Percentiles rank a stretch among this genome's conserved stretches.
Evolutionary conservation across 1,284 basidiomycete species (phyloP).

Genomic region (Rhizoctonia solani): DNA sequence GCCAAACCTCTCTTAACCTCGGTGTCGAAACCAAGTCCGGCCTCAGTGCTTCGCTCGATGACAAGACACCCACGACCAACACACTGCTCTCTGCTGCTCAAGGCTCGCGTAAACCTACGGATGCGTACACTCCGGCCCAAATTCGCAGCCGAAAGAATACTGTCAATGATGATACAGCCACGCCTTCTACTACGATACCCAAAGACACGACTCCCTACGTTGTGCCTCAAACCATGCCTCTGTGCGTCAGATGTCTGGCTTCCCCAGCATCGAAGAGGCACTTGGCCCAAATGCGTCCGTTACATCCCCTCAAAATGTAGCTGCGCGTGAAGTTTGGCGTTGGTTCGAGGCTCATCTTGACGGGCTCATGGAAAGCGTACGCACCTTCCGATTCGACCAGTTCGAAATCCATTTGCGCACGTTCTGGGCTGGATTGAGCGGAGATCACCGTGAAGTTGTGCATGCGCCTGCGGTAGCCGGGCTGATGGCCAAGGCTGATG

Average conservation of each 20-base stretch:
- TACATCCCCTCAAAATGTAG: slow-evolving; percentile 69
- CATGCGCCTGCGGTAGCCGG: slow-evolving; percentile 85
- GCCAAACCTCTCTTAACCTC: slow-evolving; percentile 4
- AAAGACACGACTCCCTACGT: slow-evolving; percentile 21
- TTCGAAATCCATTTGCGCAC: slow-evolving; percentile 81
- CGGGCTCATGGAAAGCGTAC: slow-evolving; percentile 72
- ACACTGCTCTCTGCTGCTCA: slow-evolving; percentile 76
- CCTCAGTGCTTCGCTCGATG: slow-evolving; percentile 50
- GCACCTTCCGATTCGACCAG: slow-evolving; percentile 79
- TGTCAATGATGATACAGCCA: slow-evolving; percentile 7
- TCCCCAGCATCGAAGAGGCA: slow-evolving; percentile 83
- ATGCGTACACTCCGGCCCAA: slow-evolving; percentile 66
- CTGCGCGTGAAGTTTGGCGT: slow-evolving; percentile 79
- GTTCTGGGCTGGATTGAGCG: slow-evolving; percentile 76
- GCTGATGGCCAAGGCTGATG: slow-evolving; percentile 84
- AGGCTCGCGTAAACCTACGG: slow-evolving; percentile 48
- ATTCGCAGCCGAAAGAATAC: slow-evolving; percentile 42
- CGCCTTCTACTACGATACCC: slow-evolving; percentile 27
- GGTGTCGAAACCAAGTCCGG: slow-evolving; percentile 29
- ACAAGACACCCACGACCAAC: slow-evolving; percentile 80
- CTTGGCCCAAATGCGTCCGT: slow-evolving; percentile 59
- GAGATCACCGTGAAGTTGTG: slow-evolving; percentile 78
- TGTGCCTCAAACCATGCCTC: slow-evolving; percentile 46
- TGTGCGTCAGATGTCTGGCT: slow-evolving; percentile 74
- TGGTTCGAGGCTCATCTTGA: slow-evolving; percentile 88